These are phyloP conservation scores for Starmera caribaea DNA, from an alignment of 805 yeast species.

Conservation along the genomic window DNA sequence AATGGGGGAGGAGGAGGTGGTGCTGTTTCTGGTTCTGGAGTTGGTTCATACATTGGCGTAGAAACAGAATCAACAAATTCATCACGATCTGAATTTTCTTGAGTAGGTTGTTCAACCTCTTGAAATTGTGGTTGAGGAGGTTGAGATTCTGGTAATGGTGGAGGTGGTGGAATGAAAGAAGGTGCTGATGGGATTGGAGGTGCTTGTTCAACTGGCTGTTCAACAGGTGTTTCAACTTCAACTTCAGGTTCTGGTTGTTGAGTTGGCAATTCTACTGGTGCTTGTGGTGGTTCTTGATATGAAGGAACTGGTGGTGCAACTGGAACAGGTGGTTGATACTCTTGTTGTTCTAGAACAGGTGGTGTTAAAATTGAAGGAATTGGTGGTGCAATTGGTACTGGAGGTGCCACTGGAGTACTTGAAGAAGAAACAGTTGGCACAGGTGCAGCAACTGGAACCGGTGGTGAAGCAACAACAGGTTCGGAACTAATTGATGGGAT, in stretches of 20 bases:
- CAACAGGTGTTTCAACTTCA: constrained; percentile 4
- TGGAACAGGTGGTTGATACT: background rate
- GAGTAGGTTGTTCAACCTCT: constrained; percentile 10
- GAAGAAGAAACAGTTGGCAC: constrained; percentile 2
- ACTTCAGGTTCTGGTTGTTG: background rate
- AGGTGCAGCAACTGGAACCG: constrained; percentile 1
- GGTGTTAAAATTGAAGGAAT: constrained; percentile 4
- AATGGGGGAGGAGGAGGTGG: constrained; percentile 24
- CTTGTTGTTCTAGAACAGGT: background rate
- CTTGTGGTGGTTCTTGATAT: constrained; percentile 6
- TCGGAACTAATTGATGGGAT: constrained; percentile 9
- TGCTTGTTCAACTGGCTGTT: background rate
- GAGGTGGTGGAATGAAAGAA: constrained; percentile 12
- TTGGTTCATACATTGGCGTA: constrained; percentile 12
- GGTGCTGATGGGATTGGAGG: constrained; percentile 9
- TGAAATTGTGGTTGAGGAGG: constrained; percentile 6
- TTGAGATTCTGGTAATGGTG: constrained; percentile 16
- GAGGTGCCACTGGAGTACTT: constrained; percentile 4
- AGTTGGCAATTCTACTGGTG: constrained; percentile 4
- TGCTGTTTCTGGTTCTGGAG: constrained; percentile 20
- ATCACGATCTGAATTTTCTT: constrained; percentile 19
- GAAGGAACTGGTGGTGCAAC: constrained; percentile 7
- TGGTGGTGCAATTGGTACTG: constrained; percentile 10
- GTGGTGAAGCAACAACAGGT: constrained; percentile 3
- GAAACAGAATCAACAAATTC: constrained; percentile 8